These are phyloP conservation scores for Podaxis pistillaris DNA, from an alignment of 768 basidiomycete species.

Conservation along the genomic window DNA sequence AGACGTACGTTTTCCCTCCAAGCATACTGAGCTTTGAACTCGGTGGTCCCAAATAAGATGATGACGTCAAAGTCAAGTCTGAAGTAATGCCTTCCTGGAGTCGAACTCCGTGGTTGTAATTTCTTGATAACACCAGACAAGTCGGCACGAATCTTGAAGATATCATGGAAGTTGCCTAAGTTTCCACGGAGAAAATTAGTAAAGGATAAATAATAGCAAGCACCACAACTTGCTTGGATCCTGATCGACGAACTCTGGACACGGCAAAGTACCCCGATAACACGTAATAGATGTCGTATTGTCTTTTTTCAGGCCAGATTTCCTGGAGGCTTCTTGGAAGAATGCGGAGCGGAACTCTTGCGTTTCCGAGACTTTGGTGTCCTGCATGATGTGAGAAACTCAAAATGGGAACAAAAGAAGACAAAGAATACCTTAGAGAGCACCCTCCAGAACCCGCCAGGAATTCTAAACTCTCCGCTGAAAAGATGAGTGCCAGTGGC, in stretches of 20 bases:
- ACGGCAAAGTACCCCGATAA: conserved; percentile 14
- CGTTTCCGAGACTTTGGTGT: conserved; percentile 19
- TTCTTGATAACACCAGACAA: conserved; percentile 14
- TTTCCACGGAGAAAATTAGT: background rate
- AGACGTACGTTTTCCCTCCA: conserved; percentile 17
- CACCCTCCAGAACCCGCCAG: conserved; percentile 10
- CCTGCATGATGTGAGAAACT: conserved; percentile 1
- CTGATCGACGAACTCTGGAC: conserved; percentile 15
- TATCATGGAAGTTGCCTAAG: conserved; percentile 14
- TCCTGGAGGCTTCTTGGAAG: conserved; percentile 13
- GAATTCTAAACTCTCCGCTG: conserved; percentile 3
- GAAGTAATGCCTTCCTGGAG: conserved; percentile 14
- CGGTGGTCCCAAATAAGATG: conserved; percentile 18
- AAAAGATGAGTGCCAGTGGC: background rate
- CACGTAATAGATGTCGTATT: conserved; percentile 3
- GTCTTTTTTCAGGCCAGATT: conserved; percentile 7
- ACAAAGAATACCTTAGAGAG: background rate
- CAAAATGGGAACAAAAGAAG: background rate
- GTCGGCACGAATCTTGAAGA: conserved; percentile 7
- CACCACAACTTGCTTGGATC: conserved; percentile 8
- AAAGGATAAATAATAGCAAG: background rate
- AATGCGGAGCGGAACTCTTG: conserved; percentile 21
- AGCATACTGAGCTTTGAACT: conserved; percentile 19
- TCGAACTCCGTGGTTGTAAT: background rate
- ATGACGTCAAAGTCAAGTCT: conserved; percentile 19